phyloP scores from a whole-genome alignment of 2,329 filamentous ascomycete genomes.

The Ophiostoma sp. region DNA sequence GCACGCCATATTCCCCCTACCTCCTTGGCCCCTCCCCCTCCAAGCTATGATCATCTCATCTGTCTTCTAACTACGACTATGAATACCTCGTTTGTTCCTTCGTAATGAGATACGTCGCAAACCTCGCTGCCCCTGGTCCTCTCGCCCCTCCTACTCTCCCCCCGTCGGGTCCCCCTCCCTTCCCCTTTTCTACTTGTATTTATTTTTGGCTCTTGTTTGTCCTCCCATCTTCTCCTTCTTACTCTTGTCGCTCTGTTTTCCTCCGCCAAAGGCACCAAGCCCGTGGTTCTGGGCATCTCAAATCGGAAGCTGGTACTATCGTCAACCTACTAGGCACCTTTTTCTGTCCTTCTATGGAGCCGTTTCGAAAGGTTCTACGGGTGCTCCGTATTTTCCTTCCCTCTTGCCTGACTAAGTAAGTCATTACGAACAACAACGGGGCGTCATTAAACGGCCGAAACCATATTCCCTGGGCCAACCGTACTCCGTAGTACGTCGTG shows the following conservation, averaged over 20 bases:
- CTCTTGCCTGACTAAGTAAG: neutral
- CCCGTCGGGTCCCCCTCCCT: neutral
- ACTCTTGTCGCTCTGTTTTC: neutral
- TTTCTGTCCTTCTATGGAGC: constrained; percentile 18
- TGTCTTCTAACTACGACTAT: neutral
- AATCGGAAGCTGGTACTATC: constrained; percentile 17
- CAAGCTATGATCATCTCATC: neutral
- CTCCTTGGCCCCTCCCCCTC: neutral
- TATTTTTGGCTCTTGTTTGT: neutral
- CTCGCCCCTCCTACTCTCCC: neutral
- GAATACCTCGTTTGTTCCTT: neutral
- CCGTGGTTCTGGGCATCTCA: constrained; percentile 22
- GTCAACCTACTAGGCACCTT: neutral
- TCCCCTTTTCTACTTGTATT: constrained; percentile 10
- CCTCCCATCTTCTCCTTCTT: neutral
- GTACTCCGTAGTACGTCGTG: too few relatives aligned
- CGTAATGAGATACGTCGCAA: neutral
- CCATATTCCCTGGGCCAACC: neutral
- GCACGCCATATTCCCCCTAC: neutral
- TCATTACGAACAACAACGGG: neutral
- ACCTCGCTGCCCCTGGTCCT: neutral
- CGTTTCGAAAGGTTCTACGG: constrained; percentile 14
- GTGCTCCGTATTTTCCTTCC: constrained; percentile 8
- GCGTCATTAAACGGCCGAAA: neutral
- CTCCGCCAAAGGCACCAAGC: constrained; percentile 11